A percentile compares a stretch with the other conserved stretches of the same genome.
Evolutionary conservation across 371 early-diverging fungal species (phyloP).

Genomic region (Quaeritorhiza haematococci): DNA sequence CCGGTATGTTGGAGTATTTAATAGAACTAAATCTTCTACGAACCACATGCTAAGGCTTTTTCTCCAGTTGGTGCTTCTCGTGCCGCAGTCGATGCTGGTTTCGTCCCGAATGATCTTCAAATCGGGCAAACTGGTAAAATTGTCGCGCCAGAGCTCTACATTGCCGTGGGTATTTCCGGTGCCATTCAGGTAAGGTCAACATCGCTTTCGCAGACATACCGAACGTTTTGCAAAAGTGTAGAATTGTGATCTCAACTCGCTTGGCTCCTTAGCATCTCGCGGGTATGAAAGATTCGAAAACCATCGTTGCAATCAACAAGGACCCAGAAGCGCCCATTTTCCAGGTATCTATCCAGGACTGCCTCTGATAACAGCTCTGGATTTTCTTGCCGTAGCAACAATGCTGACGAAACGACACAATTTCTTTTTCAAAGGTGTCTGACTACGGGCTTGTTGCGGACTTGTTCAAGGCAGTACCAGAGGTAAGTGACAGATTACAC

Average conservation of each 20-base stretch:
- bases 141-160: constrained; percentile 92
- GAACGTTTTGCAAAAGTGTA: too few species aligned
- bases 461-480: constrained; percentile 78
- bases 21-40: constrained; percentile 4
- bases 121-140: constrained; percentile 98
- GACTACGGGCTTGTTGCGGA: constrained; percentile 96
- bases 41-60: not conserved
- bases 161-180: constrained; percentile 94
- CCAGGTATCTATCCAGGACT: constrained; percentile 44
- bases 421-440: constrained; percentile 46
- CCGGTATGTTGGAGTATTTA: constrained; percentile 53
- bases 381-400: not conserved
- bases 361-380: too few species aligned
- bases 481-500: constrained; percentile 14
- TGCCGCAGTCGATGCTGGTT: constrained; percentile 97
- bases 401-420: not conserved
- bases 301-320: constrained; percentile 97
- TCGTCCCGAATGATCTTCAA: constrained; percentile 92
- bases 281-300: constrained; percentile 98
- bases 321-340: constrained; percentile 98
- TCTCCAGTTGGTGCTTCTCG: constrained; percentile 90
- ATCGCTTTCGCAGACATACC: too few species aligned
- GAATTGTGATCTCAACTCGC: too few species aligned
- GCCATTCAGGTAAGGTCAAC: constrained; percentile 71
- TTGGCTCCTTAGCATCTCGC: too few species aligned